Evolutionary conservation across 164 flowering plant species (phyloP).

Genomic region (Echeveria elegans): DNA sequence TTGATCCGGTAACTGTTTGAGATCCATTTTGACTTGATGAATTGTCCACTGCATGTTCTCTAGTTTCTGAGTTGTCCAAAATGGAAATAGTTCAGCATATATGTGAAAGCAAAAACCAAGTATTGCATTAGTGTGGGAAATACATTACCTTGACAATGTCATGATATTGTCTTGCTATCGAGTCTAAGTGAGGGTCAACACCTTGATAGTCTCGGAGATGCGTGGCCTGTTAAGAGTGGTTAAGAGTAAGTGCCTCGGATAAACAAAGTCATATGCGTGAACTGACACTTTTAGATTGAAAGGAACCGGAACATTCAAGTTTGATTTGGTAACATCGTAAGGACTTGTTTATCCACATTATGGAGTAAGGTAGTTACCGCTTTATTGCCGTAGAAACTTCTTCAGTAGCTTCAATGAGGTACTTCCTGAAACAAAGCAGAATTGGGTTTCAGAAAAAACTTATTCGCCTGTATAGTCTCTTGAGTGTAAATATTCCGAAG

Average conservation of each 20-base stretch:
- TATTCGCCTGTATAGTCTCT: slow-evolving; percentile 84
- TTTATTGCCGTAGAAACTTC: slow-evolving; percentile 94
- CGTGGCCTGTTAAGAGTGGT: slow-evolving; percentile 50
- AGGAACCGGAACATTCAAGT: no score
- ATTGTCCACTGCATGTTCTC: slow-evolving; percentile 96
- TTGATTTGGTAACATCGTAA: no score
- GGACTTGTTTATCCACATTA: no score
- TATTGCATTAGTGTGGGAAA: neutral
- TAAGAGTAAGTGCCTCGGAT: no score
- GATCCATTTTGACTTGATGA: slow-evolving; percentile 92
- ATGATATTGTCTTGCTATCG: slow-evolving; percentile 87
- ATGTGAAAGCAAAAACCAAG: neutral
- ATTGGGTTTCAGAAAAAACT: slow-evolving; percentile 27
- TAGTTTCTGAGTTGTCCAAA: slow-evolving; percentile 50
- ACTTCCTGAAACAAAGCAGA: slow-evolving; percentile 46
- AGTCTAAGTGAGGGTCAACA: slow-evolving; percentile 91
- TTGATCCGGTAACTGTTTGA: slow-evolving; percentile 48
- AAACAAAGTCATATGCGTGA: no score
- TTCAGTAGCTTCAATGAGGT: slow-evolving; percentile 84
- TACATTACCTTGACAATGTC: slow-evolving; percentile 71
- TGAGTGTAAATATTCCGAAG: slow-evolving; percentile 74
- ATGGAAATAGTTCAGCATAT: neutral
- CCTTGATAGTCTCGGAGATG: slow-evolving; percentile 95
- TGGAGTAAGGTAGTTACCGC: slow-evolving; percentile 42
- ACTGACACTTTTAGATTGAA: no score